phyloP scores from a whole-genome alignment of 176 grass and related monocot species.

The Elymus sibiricus region DNA sequence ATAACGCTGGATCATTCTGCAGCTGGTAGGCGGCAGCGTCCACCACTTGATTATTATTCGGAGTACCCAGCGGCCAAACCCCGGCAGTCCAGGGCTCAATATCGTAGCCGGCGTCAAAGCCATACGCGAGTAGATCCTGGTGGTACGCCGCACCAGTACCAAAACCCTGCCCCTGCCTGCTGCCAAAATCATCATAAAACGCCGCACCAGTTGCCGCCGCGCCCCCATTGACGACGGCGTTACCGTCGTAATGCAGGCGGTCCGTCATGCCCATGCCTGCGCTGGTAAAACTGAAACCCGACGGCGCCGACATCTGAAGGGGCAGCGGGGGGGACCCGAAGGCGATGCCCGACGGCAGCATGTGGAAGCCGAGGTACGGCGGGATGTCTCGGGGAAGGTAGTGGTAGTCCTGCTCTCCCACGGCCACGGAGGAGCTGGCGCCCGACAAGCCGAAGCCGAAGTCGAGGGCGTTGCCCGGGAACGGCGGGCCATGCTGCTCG shows the following conservation, averaged over 20 bases:
- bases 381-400: not conserved
- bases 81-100: not conserved
- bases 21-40: not conserved
- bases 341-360: not conserved
- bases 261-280: not conserved
- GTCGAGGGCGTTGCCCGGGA: not conserved
- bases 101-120: not conserved
- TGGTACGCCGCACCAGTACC: not conserved
- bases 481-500: not conserved
- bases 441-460: not conserved
- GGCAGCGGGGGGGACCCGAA: not conserved
- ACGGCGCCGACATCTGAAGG: not conserved
- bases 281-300: not conserved
- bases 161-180: not conserved
- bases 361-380: not conserved
- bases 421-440: not conserved
- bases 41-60: not conserved
- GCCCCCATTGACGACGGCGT: not conserved
- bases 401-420: not conserved
- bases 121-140: not conserved
- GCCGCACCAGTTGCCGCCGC: no score
- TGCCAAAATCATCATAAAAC: not conserved
- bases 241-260: not conserved
- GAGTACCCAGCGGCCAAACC: not conserved
- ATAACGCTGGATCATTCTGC: not conserved